A percentile compares a stretch with the other conserved stretches of the same genome.
Evolutionary conservation across 768 basidiomycete species (phyloP).

Genomic region (Trametes gibbosa): DNA sequence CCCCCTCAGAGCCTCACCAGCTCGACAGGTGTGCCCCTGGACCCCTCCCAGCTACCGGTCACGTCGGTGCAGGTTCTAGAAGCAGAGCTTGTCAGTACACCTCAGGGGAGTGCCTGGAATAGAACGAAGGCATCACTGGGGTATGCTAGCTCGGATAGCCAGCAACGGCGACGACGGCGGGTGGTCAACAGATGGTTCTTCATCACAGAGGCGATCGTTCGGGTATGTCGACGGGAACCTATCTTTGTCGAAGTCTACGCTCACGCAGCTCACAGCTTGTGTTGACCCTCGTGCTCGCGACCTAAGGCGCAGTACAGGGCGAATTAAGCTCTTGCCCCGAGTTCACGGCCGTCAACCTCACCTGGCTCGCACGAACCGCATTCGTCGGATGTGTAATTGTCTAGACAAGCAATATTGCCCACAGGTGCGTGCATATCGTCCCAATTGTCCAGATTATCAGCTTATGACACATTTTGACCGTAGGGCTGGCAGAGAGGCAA

Average conservation of each 20-base stretch:
- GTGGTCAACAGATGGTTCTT: not conserved
- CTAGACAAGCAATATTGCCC: not conserved
- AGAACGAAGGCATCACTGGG: not conserved
- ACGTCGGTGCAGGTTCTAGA: too few relatives aligned
- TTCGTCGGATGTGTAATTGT: not conserved
- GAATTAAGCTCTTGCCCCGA: not conserved
- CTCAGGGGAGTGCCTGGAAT: not conserved
- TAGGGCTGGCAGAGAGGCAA: too few relatives aligned
- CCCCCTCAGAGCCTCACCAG: not conserved
- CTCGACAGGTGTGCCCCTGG: not conserved
- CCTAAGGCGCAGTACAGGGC: not conserved
- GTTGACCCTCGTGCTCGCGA: too few relatives aligned
- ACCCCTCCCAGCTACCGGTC: too few relatives aligned
- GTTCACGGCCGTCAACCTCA: not conserved
- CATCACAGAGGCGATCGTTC: not conserved
- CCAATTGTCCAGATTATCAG: too few relatives aligned
- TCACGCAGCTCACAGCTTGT: too few relatives aligned
- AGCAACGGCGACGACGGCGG: not conserved
- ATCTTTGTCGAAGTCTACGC: too few relatives aligned
- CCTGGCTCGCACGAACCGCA: not conserved
- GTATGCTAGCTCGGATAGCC: not conserved
- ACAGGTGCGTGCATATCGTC: not conserved
- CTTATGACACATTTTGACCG: too few relatives aligned
- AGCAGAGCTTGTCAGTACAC: too few relatives aligned
- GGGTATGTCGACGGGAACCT: not conserved